These are phyloP conservation scores for Sporothrix humicola DNA, from an alignment of 2,329 filamentous ascomycete genomes.

Conservation along the genomic window DNA sequence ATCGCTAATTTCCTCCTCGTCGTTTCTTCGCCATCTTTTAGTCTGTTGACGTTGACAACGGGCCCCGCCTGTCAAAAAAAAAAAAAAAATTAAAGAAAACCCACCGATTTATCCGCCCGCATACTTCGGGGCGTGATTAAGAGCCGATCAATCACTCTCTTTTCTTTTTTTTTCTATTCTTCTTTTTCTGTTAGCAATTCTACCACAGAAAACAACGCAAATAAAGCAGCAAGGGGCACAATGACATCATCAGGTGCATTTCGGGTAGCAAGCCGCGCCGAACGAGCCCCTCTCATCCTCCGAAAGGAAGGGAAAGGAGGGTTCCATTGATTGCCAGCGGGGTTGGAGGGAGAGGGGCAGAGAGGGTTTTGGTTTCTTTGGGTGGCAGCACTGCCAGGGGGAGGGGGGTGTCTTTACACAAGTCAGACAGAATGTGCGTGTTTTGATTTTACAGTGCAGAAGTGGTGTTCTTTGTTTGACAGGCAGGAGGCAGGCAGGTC, in stretches of 20 bases:
- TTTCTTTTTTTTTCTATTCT: too few relatives aligned
- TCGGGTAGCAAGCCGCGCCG: conserved; percentile 20
- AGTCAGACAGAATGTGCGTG: neutral
- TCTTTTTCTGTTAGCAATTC: too few relatives aligned
- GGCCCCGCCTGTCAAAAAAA: neutral
- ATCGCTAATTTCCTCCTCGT: neutral
- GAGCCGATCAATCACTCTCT: too few relatives aligned
- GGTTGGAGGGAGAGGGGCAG: neutral
- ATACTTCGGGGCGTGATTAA: neutral
- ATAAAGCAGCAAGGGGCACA: too few relatives aligned
- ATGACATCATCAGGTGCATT: conserved; percentile 11
- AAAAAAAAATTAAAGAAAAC: neutral
- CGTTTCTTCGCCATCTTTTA: neutral
- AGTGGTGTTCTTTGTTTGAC: neutral
- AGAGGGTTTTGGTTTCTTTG: neutral
- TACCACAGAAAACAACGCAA: too few relatives aligned
- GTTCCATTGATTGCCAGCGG: neutral
- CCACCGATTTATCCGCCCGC: neutral
- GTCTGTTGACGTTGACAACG: neutral
- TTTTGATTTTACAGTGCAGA: neutral
- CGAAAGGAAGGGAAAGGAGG: neutral
- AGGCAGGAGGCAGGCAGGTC: neutral
- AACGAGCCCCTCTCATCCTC: neutral
- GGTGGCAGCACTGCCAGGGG: neutral
- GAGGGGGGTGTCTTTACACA: neutral